A percentile compares a stretch with the other conserved stretches of the same genome.
These are phyloP conservation scores for Chaetomium cochliodes DNA, from an alignment of 495 filamentous ascomycete species.

Conservation along the genomic window DNA sequence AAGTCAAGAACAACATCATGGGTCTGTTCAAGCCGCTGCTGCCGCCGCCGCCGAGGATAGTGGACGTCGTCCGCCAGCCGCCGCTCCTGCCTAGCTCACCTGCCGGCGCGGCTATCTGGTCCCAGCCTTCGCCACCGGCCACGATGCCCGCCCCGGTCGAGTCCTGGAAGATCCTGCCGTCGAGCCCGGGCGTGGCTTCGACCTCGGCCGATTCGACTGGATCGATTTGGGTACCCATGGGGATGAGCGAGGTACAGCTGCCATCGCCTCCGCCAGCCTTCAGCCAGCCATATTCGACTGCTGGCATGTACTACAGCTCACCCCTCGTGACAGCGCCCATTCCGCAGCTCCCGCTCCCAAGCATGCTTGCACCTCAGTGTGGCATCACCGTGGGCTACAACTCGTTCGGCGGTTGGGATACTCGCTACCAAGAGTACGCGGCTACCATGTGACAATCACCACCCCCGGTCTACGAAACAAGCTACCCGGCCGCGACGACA, in stretches of 20 bases:
- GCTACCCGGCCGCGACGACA: conserved; percentile 44
- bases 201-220: conserved; percentile 61
- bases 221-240: conserved; percentile 79
- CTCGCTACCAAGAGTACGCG: conserved; percentile 59
- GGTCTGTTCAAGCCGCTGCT: conserved; percentile 83
- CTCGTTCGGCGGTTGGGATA: conserved; percentile 74
- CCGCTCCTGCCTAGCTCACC: conserved; percentile 87
- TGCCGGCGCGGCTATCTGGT: conserved; percentile 77
- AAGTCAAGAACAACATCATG: conserved; percentile 86
- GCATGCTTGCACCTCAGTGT: conserved; percentile 83
- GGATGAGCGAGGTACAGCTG: conserved; percentile 63
- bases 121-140: conserved; percentile 52
- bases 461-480: conserved; percentile 37
- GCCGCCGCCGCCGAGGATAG: conserved; percentile 86
- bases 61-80: conserved; percentile 85
- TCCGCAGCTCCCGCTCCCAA: conserved; percentile 79
- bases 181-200: conserved; percentile 73
- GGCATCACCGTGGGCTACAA: conserved; percentile 72
- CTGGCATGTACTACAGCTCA: conserved; percentile 61
- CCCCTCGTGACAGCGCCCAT: conserved; percentile 66
- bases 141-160: conserved; percentile 71
- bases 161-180: conserved; percentile 89
- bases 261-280: conserved; percentile 75
- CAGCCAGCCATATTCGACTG: conserved; percentile 74
- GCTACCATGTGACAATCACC: conserved; percentile 64